A percentile compares a stretch with the other conserved stretches of the same genome.
Conservation (phyloP, 176 grass and related monocot genomes). For the Coix lacrymajobi region DNA sequence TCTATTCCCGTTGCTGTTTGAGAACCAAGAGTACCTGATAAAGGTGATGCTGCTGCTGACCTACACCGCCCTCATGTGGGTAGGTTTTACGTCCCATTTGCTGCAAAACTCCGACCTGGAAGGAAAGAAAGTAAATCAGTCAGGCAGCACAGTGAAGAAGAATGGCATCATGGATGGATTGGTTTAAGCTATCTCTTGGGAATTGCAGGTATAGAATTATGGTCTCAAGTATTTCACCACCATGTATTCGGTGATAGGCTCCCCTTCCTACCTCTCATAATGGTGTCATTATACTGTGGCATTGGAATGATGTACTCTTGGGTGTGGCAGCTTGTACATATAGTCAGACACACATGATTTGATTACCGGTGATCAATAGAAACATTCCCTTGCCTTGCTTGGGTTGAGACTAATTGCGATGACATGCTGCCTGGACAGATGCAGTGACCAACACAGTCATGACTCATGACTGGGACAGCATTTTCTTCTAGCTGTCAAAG, state of each 20-base stretch:
- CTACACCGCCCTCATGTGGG: slow-evolving; percentile 59
- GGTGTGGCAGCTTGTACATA: slow-evolving; percentile 72
- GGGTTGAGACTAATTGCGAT: neutral
- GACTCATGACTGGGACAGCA: neutral
- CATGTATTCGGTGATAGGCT: slow-evolving; percentile 54
- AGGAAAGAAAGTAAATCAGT: slow-evolving; percentile 21
- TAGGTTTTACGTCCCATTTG: slow-evolving; percentile 64
- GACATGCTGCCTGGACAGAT: neutral
- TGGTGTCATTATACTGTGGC: slow-evolving; percentile 65
- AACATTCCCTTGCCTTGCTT: neutral
- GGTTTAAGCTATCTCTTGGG: slow-evolving; percentile 53
- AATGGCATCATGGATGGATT: slow-evolving; percentile 52
- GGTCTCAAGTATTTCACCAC: slow-evolving; percentile 61
- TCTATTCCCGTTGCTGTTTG: slow-evolving; percentile 75
- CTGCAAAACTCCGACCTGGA: neutral
- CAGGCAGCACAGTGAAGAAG: slow-evolving; percentile 13
- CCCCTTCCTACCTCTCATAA: slow-evolving; percentile 83
- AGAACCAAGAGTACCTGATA: slow-evolving; percentile 72
- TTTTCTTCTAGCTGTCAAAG: slow-evolving; percentile 1
- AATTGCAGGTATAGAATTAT: slow-evolving; percentile 53
- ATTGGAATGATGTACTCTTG: slow-evolving; percentile 89
- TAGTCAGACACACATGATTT: slow-evolving; percentile 49
- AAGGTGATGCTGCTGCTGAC: slow-evolving; percentile 68
- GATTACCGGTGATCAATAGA: neutral
- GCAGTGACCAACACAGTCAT: neutral